Percentiles rank a stretch among this genome's conserved stretches.
These are phyloP conservation scores for Coffea humblotiana DNA, from an alignment of 305 asterid species.

Conservation along the genomic window DNA sequence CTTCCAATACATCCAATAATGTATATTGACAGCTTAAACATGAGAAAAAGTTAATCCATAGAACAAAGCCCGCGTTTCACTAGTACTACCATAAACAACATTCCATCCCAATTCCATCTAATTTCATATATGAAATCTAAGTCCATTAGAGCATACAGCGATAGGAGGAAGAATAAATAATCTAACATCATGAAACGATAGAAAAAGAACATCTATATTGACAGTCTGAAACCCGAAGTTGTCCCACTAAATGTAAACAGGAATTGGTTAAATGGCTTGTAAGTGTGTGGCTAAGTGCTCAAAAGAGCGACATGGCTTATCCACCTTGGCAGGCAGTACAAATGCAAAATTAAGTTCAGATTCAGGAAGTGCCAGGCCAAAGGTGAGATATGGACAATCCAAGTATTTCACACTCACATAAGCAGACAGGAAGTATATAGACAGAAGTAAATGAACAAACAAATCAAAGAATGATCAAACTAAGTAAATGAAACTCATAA, in stretches of 20 bases:
- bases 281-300: background rate
- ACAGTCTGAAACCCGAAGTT: background rate
- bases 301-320: background rate
- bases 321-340: background rate
- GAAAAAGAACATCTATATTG: background rate
- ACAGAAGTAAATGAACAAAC: background rate
- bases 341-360: background rate
- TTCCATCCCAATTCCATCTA: background rate
- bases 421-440: background rate
- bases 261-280: background rate
- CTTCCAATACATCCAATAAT: background rate
- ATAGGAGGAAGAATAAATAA: background rate
- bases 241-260: background rate
- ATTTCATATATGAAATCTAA: background rate
- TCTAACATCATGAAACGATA: background rate
- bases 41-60: background rate
- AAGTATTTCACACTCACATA: background rate
- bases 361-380: background rate
- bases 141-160: background rate
- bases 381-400: background rate
- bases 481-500: background rate
- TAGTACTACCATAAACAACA: background rate
- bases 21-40: background rate
- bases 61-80: background rate
- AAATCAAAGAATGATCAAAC: background rate